Evolutionary conservation across 2,329 filamentous ascomycete species (phyloP).

Genomic region (Conoideocrella luteorostrata): DNA sequence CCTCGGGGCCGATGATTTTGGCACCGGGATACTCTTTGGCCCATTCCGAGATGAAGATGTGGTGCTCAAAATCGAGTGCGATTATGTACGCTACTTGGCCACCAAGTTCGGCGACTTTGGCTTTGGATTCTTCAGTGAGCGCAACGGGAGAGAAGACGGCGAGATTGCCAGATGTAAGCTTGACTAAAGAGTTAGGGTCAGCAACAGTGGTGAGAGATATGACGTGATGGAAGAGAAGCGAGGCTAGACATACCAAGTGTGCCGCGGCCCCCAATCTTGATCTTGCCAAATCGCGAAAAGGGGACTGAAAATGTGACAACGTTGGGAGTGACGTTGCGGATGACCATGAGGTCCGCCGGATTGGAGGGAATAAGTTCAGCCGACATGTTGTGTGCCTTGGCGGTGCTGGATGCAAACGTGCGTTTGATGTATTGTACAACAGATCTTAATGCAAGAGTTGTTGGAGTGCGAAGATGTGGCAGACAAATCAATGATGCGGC

Average conservation of each 20-base stretch:
- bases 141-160: slow-evolving; percentile 90
- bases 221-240: neutral
- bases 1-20: slow-evolving; percentile 74
- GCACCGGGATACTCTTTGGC: slow-evolving; percentile 70
- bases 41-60: slow-evolving; percentile 89
- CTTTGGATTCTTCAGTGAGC: slow-evolving; percentile 66
- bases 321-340: slow-evolving; percentile 74
- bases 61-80: slow-evolving; percentile 86
- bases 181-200: slow-evolving; percentile 45
- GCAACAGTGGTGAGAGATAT: neutral
- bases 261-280: slow-evolving; percentile 80
- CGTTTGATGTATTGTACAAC: neutral
- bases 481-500: neutral
- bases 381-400: slow-evolving; percentile 41
- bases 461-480: neutral
- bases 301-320: slow-evolving; percentile 76
- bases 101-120: slow-evolving; percentile 57
- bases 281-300: slow-evolving; percentile 70
- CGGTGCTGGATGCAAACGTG: slow-evolving; percentile 12
- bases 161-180: slow-evolving; percentile 68
- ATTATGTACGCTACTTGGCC: slow-evolving; percentile 76
- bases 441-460: neutral
- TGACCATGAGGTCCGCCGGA: slow-evolving; percentile 81
- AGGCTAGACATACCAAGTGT: slow-evolving; percentile 60
- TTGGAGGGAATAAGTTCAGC: slow-evolving; percentile 60